Evolutionary conservation across 2,329 filamentous ascomycete species (phyloP).

Genomic region (Trichoderma asperellum): DNA sequence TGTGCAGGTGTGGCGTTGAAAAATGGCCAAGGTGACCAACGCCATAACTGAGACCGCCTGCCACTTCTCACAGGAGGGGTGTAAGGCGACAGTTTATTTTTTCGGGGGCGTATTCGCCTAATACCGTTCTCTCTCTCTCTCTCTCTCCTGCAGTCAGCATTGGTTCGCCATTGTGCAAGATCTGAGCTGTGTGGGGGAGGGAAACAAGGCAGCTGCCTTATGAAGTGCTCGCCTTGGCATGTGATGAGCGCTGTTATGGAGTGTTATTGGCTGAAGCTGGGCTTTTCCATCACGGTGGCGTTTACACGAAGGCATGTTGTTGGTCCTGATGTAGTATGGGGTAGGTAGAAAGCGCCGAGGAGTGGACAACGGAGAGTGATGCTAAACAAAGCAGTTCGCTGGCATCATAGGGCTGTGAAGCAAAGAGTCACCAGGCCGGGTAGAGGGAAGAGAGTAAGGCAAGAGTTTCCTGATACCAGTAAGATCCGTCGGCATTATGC

Average conservation of each 20-base stretch:
- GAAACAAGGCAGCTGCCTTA: background rate
- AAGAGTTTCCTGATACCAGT: background rate
- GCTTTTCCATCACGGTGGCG: background rate
- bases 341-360: background rate
- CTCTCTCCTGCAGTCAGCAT: background rate
- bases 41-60: background rate
- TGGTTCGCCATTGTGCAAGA: conserved; percentile 7
- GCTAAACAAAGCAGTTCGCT: background rate
- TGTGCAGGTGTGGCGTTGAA: background rate
- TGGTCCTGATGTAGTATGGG: background rate
- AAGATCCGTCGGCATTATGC: background rate
- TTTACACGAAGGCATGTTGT: background rate
- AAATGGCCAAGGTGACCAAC: background rate
- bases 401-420: background rate
- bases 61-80: background rate
- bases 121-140: background rate
- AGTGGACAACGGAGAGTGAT: background rate
- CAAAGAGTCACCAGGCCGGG: background rate
- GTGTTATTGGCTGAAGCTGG: background rate
- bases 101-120: background rate
- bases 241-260: background rate
- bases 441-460: background rate
- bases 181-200: background rate
- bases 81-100: background rate
- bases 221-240: background rate